A percentile compares a stretch with the other conserved stretches of the same genome.
These are phyloP conservation scores for Pilaira anomala DNA, from an alignment of 192 early-diverging fungal species.

Conservation along the genomic window DNA sequence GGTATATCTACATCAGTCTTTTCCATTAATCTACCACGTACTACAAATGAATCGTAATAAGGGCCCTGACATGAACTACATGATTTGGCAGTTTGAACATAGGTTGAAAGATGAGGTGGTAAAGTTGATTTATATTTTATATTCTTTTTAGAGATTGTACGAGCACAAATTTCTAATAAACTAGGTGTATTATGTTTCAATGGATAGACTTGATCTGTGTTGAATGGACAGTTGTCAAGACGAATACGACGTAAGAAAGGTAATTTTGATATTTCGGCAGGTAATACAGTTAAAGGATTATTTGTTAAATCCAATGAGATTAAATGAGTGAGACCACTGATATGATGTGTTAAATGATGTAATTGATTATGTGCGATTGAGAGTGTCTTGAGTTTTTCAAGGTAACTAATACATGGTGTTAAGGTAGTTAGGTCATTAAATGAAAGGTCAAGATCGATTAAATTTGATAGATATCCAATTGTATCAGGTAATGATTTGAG, in stretches of 20 bases:
- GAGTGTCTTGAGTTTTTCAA: slow-evolving; percentile 63
- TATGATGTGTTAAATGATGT: slow-evolving; percentile 55
- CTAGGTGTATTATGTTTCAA: slow-evolving; percentile 52
- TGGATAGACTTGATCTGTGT: slow-evolving; percentile 32
- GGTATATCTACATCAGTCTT: slow-evolving; percentile 48
- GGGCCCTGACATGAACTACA: slow-evolving; percentile 82
- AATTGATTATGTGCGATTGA: slow-evolving; percentile 60
- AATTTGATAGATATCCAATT: slow-evolving; percentile 62
- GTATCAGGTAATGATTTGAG: slow-evolving; percentile 64
- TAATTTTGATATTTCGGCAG: slow-evolving; percentile 69
- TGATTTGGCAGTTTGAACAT: slow-evolving; percentile 53
- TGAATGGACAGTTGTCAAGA: slow-evolving; percentile 53
- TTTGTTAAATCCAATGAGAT: slow-evolving; percentile 61
- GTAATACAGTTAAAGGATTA: slow-evolving; percentile 67
- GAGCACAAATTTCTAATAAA: slow-evolving; percentile 72
- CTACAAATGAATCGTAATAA: slow-evolving; percentile 64
- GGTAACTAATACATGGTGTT: slow-evolving; percentile 56
- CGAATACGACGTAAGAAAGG: slow-evolving; percentile 61
- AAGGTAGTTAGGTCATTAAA: slow-evolving; percentile 61
- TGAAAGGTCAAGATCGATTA: slow-evolving; percentile 62
- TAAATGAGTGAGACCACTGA: slow-evolving; percentile 59
- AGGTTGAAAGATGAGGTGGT: slow-evolving; percentile 55
- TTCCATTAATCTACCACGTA: slow-evolving; percentile 63
- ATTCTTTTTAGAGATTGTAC: slow-evolving; percentile 37
- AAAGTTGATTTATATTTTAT: not conserved